Evolutionary conservation across 225 moss, liverwort and hornwort species (phyloP), one percentile per base, ranked within the genome.

Genomic region (Polytrichum formosum): DNA sequence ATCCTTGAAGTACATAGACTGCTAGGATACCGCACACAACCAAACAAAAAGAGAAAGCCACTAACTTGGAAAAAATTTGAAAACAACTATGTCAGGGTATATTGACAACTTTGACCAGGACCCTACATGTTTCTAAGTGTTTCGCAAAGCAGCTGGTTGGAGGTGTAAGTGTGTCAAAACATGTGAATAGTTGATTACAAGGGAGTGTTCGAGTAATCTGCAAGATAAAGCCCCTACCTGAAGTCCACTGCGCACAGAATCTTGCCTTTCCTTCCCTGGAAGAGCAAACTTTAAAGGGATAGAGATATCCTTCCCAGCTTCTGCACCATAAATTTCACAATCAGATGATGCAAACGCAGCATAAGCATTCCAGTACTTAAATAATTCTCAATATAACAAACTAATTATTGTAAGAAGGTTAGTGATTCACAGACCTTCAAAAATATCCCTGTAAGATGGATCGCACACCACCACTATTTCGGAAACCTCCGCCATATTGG

Each of bases 381-480:
- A 55, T 27, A 54, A 21, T 17, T 13, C 33, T 61, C 33, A 4
- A 16, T 25, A 56, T 55, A 26, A 27, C 21, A 70, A 70, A 7
- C 69, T n/a, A 6, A 18, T 4, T 23, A n/a, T 37, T 37, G 37
- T 10, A 37, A 37, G 37, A 26, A 70, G 54, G 55, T 54, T 62
- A 21, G 8, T 25, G 59, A 28, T 28, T 62, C 66, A 75, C 80
- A 67, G 9, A 96, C 96, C 93, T 87, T 96, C 80, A 64, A 96
- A 96, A 53, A 93, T 67, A 70, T 87, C 90, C 68, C 82, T 85
- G 67, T 91, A 93, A 16, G 87, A 87, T 72, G 96, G 93, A 85
- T 96, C 96, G 79, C 96, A 96, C 29, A 93, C 96, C 61, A 96
- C 93, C 66, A 96, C 88, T 68, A 93, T 91, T 82, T 96, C 96